These are phyloP conservation scores for Leccinum fallax DNA, from an alignment of 1,284 basidiomycete genomes.

Conservation along the genomic window DNA sequence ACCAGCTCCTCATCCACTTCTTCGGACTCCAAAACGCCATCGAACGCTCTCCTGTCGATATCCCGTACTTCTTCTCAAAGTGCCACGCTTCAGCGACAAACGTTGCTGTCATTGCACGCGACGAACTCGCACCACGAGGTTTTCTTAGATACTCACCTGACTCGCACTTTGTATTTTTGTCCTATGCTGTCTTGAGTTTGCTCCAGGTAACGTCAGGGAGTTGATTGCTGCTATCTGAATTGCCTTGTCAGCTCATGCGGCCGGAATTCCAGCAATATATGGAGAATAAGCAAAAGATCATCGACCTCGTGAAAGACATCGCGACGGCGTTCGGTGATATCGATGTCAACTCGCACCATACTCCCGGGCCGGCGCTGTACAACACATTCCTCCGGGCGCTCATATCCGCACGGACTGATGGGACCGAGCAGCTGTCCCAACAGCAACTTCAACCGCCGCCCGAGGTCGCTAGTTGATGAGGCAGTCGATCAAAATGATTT, in stretches of 20 bases:
- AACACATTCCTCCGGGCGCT: conserved; percentile 84
- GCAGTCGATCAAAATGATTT: conserved; percentile 28
- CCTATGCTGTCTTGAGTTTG: conserved; percentile 85
- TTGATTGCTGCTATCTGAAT: conserved; percentile 11
- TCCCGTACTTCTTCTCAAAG: conserved; percentile 85
- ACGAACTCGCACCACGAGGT: conserved; percentile 74
- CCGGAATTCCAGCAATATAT: conserved; percentile 80
- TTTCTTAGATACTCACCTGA: conserved; percentile 88
- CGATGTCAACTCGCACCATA: conserved; percentile 76
- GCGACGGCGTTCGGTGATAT: conserved; percentile 77
- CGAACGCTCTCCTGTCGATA: conserved; percentile 72
- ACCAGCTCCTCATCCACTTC: conserved; percentile 86
- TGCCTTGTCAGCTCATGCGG: conserved; percentile 62
- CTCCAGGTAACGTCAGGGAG: conserved; percentile 64
- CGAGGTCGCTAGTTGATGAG: conserved; percentile 26
- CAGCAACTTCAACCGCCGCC: conserved; percentile 23
- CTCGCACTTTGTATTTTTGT: conserved; percentile 88
- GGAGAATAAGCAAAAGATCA: conserved; percentile 71
- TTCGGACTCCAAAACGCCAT: conserved; percentile 95
- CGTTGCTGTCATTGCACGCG: conserved; percentile 70
- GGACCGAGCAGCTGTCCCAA: conserved; percentile 24
- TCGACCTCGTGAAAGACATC: conserved; percentile 77
- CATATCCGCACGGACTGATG: conserved; percentile 61
- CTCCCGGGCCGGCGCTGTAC: conserved; percentile 73
- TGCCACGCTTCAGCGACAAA: conserved; percentile 78